Evolutionary conservation across 495 filamentous ascomycete species (phyloP).

Genomic region (Parathielavia hyrcaniae): DNA sequence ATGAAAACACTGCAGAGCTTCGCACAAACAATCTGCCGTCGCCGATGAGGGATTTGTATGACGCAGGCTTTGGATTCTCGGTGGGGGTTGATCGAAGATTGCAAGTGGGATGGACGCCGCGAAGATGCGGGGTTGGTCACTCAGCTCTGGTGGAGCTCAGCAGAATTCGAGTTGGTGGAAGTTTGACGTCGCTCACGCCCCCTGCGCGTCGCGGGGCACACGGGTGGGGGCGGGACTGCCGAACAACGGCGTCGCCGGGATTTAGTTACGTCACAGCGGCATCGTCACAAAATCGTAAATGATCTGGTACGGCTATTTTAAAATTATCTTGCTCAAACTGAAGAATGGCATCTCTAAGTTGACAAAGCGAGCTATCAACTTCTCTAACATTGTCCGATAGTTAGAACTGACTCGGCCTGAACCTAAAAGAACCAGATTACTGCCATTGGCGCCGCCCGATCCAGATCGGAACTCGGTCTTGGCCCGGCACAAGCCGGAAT

Average conservation of each 20-base stretch:
- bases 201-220: conserved; percentile 6
- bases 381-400: too few relatives aligned
- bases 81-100: background rate
- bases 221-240: background rate
- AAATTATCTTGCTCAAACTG: too few relatives aligned
- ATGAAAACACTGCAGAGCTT: conserved; percentile 1
- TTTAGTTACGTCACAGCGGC: conserved; percentile 4
- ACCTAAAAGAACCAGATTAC: too few relatives aligned
- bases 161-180: background rate
- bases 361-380: too few relatives aligned
- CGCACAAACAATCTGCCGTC: conserved; percentile 14
- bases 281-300: too few relatives aligned
- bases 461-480: background rate
- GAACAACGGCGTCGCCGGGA: background rate
- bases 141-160: conserved; percentile 1
- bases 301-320: too few relatives aligned
- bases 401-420: too few relatives aligned
- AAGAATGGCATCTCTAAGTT: too few relatives aligned
- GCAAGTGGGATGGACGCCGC: conserved; percentile 6
- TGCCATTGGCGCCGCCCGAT: too few relatives aligned
- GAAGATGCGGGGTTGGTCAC: conserved; percentile 13
- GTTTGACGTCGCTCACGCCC: too few relatives aligned
- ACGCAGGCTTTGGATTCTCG: conserved; percentile 17
- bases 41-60: conserved; percentile 22
- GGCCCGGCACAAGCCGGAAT: conserved; percentile 10